phyloP scores from a whole-genome alignment of 495 filamentous ascomycete species.

The Glarea lozoyensis region DNA sequence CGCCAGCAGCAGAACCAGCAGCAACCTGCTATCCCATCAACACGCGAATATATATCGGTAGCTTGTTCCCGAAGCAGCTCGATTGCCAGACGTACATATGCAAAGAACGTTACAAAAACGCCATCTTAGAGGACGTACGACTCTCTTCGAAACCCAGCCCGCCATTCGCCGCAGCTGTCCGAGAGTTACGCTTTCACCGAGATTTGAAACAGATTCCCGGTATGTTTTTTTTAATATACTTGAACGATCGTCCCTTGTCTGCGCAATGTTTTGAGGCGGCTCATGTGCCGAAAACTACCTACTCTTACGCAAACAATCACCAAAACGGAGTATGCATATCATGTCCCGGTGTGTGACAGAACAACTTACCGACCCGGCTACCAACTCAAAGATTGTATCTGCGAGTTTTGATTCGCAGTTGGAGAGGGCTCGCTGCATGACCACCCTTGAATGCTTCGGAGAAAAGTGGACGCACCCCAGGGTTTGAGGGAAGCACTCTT shows the following conservation, averaged over 20 bases:
- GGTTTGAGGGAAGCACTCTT: background rate
- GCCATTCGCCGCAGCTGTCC: no score
- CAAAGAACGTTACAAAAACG: no score
- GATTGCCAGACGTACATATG: no score
- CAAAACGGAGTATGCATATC: constrained; percentile 24
- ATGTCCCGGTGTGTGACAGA: constrained; percentile 18
- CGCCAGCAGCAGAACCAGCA: no score
- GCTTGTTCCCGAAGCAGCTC: no score
- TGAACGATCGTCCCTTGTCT: constrained; percentile 8
- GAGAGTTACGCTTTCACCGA: no score
- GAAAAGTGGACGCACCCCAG: background rate
- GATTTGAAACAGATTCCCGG: constrained; percentile 14
- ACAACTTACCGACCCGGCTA: constrained; percentile 9
- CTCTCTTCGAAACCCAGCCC: no score
- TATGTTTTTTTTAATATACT: constrained; percentile 22
- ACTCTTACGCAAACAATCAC: constrained; percentile 9
- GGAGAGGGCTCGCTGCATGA: background rate
- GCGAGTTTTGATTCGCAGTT: constrained; percentile 1
- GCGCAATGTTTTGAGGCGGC: background rate
- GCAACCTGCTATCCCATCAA: no score
- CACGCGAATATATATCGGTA: no score
- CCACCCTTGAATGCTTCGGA: constrained; percentile 6
- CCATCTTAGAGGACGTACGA: no score
- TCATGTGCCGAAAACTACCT: constrained; percentile 19
- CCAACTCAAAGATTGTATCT: background rate